A percentile compares a stretch with the other conserved stretches of the same genome.
Evolutionary conservation across 2,329 filamentous ascomycete species (phyloP).

Genomic region (Tolypocladium endophyticum): DNA sequence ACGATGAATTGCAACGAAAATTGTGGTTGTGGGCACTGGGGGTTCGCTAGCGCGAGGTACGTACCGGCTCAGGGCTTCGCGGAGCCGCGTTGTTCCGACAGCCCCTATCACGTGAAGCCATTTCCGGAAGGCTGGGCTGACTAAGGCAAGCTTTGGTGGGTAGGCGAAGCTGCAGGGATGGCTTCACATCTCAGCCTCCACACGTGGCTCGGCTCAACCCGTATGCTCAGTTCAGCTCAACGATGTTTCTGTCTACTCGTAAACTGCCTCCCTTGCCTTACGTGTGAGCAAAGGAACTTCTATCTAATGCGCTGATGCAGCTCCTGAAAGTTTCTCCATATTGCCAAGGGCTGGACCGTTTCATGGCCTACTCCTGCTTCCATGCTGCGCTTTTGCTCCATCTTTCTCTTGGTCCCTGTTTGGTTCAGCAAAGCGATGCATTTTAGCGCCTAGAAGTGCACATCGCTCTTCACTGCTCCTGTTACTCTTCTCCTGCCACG

Average conservation of each 20-base stretch:
- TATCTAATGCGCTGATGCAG: neutral
- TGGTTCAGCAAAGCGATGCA: neutral
- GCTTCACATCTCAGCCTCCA: neutral
- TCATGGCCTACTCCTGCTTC: neutral
- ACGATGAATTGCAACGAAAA: conserved; percentile 23
- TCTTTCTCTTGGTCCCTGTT: neutral
- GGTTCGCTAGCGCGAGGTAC: conserved; percentile 24
- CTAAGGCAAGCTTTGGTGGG: neutral
- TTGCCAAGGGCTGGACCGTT: neutral
- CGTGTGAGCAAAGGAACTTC: neutral
- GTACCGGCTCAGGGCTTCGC: conserved; percentile 18
- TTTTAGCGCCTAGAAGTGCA: neutral
- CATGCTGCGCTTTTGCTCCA: neutral
- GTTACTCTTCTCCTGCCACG: neutral
- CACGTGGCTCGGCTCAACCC: neutral
- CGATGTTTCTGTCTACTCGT: neutral
- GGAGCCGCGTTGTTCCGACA: conserved; percentile 14
- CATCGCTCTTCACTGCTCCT: neutral
- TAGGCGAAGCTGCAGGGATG: no score
- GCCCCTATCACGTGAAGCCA: conserved; percentile 1
- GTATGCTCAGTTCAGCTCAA: neutral
- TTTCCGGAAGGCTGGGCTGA: neutral
- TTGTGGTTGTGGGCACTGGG: conserved; percentile 28
- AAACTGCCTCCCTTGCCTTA: neutral
- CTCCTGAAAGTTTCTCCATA: neutral